Evolutionary conservation across 345 rosid species (phyloP), one percentile per base, ranked within the genome.

Genomic region (Acer negundo): DNA sequence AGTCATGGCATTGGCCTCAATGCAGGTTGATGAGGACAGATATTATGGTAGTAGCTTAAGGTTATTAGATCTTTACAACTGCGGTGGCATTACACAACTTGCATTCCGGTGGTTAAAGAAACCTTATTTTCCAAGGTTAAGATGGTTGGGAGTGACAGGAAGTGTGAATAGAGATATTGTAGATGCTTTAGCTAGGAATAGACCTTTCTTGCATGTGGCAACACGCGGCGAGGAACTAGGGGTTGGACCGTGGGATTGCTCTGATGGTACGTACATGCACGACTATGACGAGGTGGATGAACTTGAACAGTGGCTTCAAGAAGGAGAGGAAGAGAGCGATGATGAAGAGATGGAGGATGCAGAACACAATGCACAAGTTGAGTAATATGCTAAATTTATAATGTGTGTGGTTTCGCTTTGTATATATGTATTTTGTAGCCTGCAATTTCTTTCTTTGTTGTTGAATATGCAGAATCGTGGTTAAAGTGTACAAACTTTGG

Each of bases 61-160:
- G 64, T 69, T 82, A 84, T 79, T 89, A 85, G 96, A 94, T 84
- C 88, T 93, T 58, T 68, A 89, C 86, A 88, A 92, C 82, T 92
- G 92, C 10, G 98, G 97, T 31, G 86, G 97, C 64, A 89, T 95
- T n/a, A 93, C 97, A 0, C 93, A 78, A 8, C 91, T 93, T 47
- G 84, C 95, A 7, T 93, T 86, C 80, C 82, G 87, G 74, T 95
- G 99, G 99, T 83, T 95, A 40, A 92, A 85, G 86, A 91, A 89
- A 77, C 98, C 98, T 1, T 93, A 90, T 69, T 95, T 95, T 78
- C 99, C 98, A 0, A 88, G 88, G 84, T 84, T 95, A 80, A 90
- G 93, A 82, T 90, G 93, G 97, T 80, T 95, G 78, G 99, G 99
- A 47, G 88, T 93, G 80, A 86, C 93, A 0, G 99, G 97, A 62